Evolutionary conservation across 495 filamentous ascomycete genomes (phyloP).

Genomic region (Penicillium arizonense): DNA sequence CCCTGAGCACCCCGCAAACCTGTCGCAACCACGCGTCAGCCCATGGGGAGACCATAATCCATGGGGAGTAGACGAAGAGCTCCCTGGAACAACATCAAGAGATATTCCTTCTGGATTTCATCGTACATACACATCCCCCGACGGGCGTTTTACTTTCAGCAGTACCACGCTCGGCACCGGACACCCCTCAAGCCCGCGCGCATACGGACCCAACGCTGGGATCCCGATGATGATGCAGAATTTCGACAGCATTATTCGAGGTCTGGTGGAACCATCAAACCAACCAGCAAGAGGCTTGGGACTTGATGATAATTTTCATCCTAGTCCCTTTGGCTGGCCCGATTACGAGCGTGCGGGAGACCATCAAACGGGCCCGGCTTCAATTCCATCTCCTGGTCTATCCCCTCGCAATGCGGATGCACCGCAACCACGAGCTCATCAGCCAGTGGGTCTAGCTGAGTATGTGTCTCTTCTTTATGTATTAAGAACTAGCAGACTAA

Average conservation of each 20-base stretch:
- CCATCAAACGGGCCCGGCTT: constrained; percentile 13
- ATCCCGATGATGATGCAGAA: constrained; percentile 30
- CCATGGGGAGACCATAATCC: constrained; percentile 39
- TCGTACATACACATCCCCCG: constrained; percentile 47
- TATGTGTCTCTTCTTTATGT: constrained; percentile 21
- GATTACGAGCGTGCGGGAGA: constrained; percentile 7
- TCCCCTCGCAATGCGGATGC: constrained; percentile 33
- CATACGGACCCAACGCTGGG: constrained; percentile 17
- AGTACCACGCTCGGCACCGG: constrained; percentile 32
- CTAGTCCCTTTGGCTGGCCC: constrained; percentile 12
- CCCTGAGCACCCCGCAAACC: constrained; percentile 18
- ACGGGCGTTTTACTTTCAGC: constrained; percentile 41
- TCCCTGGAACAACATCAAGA: neutral
- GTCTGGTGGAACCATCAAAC: constrained; percentile 24
- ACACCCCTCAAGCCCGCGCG: constrained; percentile 19
- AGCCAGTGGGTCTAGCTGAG: constrained; percentile 33
- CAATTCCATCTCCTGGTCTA: constrained; percentile 1
- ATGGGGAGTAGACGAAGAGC: constrained; percentile 31
- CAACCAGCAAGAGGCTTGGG: constrained; percentile 6
- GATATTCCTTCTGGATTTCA: constrained; percentile 20
- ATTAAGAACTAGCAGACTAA: constrained; percentile 5
- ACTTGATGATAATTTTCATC: constrained; percentile 8
- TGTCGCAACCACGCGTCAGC: constrained; percentile 13
- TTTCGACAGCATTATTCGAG: constrained; percentile 32
- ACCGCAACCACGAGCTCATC: constrained; percentile 27